Evolutionary conservation across 176 grass and related monocot species (phyloP), one percentile per base, ranked within the genome.

Genomic region (Rhynchospora tenuis): DNA sequence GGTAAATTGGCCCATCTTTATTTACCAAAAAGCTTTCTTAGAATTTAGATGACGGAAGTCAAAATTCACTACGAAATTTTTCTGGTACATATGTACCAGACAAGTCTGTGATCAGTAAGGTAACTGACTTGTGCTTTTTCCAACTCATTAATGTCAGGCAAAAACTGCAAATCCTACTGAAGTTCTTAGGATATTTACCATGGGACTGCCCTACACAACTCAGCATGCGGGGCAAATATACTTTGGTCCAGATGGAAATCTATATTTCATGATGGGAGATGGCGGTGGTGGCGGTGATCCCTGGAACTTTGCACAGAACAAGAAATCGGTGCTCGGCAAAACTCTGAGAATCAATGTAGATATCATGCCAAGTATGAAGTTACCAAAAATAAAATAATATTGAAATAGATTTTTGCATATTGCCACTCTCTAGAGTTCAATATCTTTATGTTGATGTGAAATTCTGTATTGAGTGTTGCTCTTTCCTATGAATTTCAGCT

Each of bases 241-340:
- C 24, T 99, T 95, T 27, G 31, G 91, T 31, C 93, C 91, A 14
- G 91, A 99, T 79, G 91, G 96, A 12, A 88, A 95, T 89, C 78
- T 99, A 31, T 99, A 99, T 87, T 95, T 91, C 82, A 86, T 88
- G 88, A 92, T 95, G 96, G 96, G 96, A 56, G 96, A 99, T 73
- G 91, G 89, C 1, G 96, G 93, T 33, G 63, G 44, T 24, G 84
- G 74, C 2, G 96, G 96, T 0, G 96, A 99, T 68, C 96, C 91
- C 2, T 99, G 87, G 84, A 99, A 99, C 88, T 99, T 99, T 79
- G 90, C 96, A 45, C 96, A 99, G 83, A 99, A 91, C 83, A 99
- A 95, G 78, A 93, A 91, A 81, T 72, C 89, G 13, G 73, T 99
- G 64, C 93, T 99, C n/a, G 93, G 91, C 17, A 99, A 99, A 81